A percentile compares a stretch with the other conserved stretches of the same genome.
Conservation (phyloP, 179 eudicot genomes). For the Heliamphora pulchella region DNA sequence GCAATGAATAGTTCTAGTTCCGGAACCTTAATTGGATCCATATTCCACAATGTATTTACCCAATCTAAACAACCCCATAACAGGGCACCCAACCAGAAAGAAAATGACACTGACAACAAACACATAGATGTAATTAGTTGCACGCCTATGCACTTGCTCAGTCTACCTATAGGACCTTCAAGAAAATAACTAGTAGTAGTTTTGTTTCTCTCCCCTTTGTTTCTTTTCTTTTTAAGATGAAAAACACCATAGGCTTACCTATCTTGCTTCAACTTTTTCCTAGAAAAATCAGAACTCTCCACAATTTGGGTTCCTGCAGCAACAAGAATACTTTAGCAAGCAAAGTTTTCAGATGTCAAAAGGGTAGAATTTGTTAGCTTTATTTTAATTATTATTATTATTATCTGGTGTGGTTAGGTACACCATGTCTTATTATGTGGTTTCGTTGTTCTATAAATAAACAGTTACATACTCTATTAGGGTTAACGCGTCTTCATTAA, state of each 20-base stretch:
- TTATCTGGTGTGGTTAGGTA: no score
- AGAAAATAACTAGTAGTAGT: neutral
- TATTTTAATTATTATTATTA: no score
- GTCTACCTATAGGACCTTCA: neutral
- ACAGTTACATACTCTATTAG: no score
- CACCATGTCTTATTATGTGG: no score
- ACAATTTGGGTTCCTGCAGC: conserved; percentile 43
- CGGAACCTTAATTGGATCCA: neutral
- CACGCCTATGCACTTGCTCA: conserved; percentile 9
- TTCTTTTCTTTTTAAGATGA: neutral
- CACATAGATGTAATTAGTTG: conserved; percentile 11
- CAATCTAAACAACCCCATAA: neutral
- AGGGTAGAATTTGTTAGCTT: conserved; percentile 9
- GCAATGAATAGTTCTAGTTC: neutral
- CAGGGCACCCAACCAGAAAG: neutral
- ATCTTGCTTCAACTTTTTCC: conserved; percentile 52
- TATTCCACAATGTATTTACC: neutral
- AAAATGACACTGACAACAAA: neutral
- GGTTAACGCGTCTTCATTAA: no score
- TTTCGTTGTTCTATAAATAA: no score
- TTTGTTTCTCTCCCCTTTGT: neutral
- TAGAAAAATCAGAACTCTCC: conserved; percentile 34
- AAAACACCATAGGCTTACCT: conserved; percentile 35
- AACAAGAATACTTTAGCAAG: conserved; percentile 23
- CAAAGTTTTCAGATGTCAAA: neutral